Base-by-base conservation (phyloP, 2,329 filamentous ascomycete species). In the Pseudogymnoascus verrucosus region DNA sequence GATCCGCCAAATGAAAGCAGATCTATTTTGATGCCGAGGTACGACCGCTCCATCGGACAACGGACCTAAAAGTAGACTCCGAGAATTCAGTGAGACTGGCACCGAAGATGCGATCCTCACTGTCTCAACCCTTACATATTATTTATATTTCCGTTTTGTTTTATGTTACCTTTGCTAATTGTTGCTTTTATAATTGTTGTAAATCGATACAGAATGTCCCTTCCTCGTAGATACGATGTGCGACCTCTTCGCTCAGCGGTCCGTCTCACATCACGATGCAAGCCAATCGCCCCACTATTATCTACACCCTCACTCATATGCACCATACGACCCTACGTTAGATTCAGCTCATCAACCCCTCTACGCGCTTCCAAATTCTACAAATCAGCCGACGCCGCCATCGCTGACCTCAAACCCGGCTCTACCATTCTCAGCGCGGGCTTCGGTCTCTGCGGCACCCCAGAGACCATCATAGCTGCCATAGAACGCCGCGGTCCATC, bases 391-490 rank as follows among this genome's bases (percentile, higher is more conserved):
- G 86, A 88, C 66, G 84, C 84, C 44, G 89, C 89, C 5, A 83
- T 92, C 42, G 82, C 84, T 2, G 89, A 91, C 71, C 78, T 93
- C 64, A 79, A 87, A 72, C 87, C 88, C 69, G 84, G 89, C 63
- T 86, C 85, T 10, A 89, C 84, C 0, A 79, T 93, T 37, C 78
- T 93, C 63, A 91, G 89, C 71, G 87, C 89, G 14, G 90, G 90
- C 1, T 93, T 93, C 73, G 90, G 90, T n/a, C 82, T 93, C 11
- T 93, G 89, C 69, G 90, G 90, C 67, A 88, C 92, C 16, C 85
- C 87, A 81, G 88, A 91, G 71, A 91, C 89, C 0, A 77, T 92
- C 5, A 92, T 92, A 69, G 79, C 84, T 42, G 86, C 87, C 14
- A 82, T 93, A 40, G 80, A 85, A 63, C 78, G 79, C 16, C 77